phyloP scores from a whole-genome alignment of 2,329 filamentous ascomycete genomes.

The Fusarium sp. region DNA sequence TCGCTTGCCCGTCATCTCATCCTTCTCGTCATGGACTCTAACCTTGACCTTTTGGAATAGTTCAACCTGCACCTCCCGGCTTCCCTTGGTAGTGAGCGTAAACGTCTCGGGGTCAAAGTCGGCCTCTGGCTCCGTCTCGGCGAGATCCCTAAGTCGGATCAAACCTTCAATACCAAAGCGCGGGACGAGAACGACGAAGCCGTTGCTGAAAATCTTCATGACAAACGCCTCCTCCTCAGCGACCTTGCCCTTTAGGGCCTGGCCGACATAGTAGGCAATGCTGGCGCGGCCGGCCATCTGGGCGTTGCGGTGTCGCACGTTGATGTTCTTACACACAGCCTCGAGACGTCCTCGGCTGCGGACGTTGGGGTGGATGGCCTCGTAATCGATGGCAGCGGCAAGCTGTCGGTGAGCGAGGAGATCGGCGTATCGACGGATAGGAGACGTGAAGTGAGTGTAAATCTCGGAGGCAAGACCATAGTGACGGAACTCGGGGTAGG shows the following conservation, averaged over 20 bases:
- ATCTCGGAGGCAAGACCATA: constrained; percentile 96
- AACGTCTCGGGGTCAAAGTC: constrained; percentile 89
- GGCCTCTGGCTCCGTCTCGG: constrained; percentile 77
- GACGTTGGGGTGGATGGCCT: constrained; percentile 79
- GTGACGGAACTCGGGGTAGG: constrained; percentile 93
- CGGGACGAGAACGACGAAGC: constrained; percentile 95
- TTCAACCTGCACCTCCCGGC: constrained; percentile 69
- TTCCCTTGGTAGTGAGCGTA: constrained; percentile 68
- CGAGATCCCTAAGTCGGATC: constrained; percentile 84
- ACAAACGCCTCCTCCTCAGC: constrained; percentile 91
- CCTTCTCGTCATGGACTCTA: constrained; percentile 88
- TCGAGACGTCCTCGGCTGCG: constrained; percentile 86
- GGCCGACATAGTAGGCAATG: constrained; percentile 97
- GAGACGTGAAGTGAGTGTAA: constrained; percentile 98
- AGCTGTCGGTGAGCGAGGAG: constrained; percentile 93
- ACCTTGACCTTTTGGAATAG: constrained; percentile 93
- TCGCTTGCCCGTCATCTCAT: constrained; percentile 94
- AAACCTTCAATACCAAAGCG: constrained; percentile 94
- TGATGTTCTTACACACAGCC: constrained; percentile 97
- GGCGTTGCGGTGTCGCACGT: constrained; percentile 94
- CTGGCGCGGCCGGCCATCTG: constrained; percentile 93
- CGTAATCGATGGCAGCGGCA: constrained; percentile 93
- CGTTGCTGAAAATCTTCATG: constrained; percentile 97
- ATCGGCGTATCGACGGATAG: constrained; percentile 97
- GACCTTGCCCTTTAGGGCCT: constrained; percentile 81